Evolutionary conservation across 148 eudicot genomes (phyloP), one percentile per base, ranked within the genome.

Genomic region (Heliamphora exappendiculata): DNA sequence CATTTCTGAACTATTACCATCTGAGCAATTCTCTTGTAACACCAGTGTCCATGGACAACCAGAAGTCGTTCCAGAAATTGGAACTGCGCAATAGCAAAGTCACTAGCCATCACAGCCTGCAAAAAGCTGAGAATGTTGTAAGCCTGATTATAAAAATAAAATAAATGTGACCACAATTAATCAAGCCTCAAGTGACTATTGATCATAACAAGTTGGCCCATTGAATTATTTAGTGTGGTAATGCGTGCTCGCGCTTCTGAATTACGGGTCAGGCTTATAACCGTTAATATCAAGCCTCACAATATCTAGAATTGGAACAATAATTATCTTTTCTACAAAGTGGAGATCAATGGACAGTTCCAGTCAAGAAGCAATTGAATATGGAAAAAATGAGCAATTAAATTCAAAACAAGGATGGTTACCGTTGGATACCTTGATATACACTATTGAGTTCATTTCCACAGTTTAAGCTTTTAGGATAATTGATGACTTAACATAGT

Each of bases 51-150:
- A 81, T 95, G 97, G 53, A 95, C 94, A 72, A 95, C 90, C 70
- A 95, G 75, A 82, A 95, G 94, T 76, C 95, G 87, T 82, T 95
- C 98, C 75, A 95, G 81, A 85, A 85, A 95, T 73, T 84, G 96
- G 76, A 95, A 95, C 73, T 95, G 98, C 4, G 98, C 97, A 76
- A 95, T 85, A 36, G 98, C 79, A 83, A 92, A 95, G 80, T 95
- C 98, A 79, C 98, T 95, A 76, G 98, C 90, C 98, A 95, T 95
- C 80, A 95, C 98, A 75, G 98, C 98, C 98, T 95, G 90, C 87
- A 86, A 71, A 82, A 41, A 82, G 79, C 64, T 74, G 63, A 85
- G 55, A 86, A 78, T 73, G 82, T 22, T 36, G 81, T 87, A 69
- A 87, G 87, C 64, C 78, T 62, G 45, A 77, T 51, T 41, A 29